Conservation (phyloP, 257 asterid genomes). For the Linderniella brevidens region DNA sequence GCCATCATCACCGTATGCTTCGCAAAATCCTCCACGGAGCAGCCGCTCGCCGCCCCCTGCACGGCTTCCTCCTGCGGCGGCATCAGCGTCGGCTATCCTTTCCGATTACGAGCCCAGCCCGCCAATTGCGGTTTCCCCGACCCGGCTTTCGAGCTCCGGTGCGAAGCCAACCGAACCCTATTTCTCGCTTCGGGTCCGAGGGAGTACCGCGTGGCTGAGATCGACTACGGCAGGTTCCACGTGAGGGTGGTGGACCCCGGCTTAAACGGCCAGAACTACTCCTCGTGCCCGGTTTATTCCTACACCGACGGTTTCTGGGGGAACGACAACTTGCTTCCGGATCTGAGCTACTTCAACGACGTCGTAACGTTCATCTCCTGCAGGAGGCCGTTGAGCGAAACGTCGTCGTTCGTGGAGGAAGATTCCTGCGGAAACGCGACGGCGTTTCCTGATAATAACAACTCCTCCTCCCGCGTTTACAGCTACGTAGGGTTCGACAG, state of each 20-base stretch:
- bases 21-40: no score
- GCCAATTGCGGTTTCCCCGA: neutral
- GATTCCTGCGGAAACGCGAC: neutral
- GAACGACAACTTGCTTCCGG: neutral
- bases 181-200: neutral
- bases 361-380: neutral
- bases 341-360: neutral
- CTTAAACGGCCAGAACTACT: neutral
- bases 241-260: constrained; percentile 1
- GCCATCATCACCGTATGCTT: no score
- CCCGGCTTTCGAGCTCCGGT: neutral
- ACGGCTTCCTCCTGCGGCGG: no score
- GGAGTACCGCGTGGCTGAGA: neutral
- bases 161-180: neutral
- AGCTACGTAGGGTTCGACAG: no score
- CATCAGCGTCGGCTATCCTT: neutral
- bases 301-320: neutral
- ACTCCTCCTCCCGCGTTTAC: neutral
- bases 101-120: neutral
- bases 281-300: neutral
- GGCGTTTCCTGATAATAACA: no score
- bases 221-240: neutral
- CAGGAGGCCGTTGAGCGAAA: neutral
- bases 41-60: no score
- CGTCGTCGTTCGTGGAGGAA: neutral